A percentile compares a stretch with the other conserved stretches of the same genome.
Conservation (phyloP, 108 stramenopile species). For the Cyclostephanos invisitatus region DNA sequence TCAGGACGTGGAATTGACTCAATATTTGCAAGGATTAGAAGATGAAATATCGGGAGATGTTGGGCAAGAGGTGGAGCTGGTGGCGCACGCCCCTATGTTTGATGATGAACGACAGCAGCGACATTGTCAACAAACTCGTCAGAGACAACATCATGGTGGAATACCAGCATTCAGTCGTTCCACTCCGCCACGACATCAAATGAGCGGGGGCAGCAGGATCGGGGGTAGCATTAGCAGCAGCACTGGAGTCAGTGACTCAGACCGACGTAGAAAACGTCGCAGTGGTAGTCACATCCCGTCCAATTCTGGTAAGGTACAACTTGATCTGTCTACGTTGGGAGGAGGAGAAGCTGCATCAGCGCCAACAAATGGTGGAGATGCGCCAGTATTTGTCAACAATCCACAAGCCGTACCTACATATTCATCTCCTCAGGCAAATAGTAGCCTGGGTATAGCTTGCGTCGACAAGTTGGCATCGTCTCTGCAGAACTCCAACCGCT, state of each 20-base stretch:
- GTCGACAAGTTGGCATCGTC: slow-evolving; percentile 2
- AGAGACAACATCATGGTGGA: slow-evolving; percentile 10
- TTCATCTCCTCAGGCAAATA: background rate
- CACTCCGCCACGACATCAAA: slow-evolving; percentile 5
- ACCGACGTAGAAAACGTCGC: slow-evolving; percentile 20
- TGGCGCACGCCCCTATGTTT: slow-evolving; percentile 38
- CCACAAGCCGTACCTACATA: background rate
- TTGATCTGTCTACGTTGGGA: slow-evolving; percentile 25
- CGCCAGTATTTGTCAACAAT: background rate
- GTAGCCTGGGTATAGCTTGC: background rate
- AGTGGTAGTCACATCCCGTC: slow-evolving; percentile 31
- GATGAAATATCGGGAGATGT: slow-evolving; percentile 49
- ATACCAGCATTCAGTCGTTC: slow-evolving; percentile 8
- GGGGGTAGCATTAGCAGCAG: background rate
- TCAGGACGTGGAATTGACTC: slow-evolving; percentile 12
- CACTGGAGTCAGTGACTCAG: background rate
- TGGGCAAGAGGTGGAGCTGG: slow-evolving; percentile 45
- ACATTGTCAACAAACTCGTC: background rate
- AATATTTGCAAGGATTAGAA: slow-evolving; percentile 32
- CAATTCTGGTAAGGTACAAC: slow-evolving; percentile 41
- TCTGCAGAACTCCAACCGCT: background rate
- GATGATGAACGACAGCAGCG: slow-evolving; percentile 7
- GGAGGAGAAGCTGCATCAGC: background rate
- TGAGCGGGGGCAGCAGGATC: background rate
- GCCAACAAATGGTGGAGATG: slow-evolving; percentile 5